Evolutionary conservation across 768 basidiomycete genomes (phyloP), one percentile per base, ranked within the genome.

Genomic region (Lyophyllum atratum): DNA sequence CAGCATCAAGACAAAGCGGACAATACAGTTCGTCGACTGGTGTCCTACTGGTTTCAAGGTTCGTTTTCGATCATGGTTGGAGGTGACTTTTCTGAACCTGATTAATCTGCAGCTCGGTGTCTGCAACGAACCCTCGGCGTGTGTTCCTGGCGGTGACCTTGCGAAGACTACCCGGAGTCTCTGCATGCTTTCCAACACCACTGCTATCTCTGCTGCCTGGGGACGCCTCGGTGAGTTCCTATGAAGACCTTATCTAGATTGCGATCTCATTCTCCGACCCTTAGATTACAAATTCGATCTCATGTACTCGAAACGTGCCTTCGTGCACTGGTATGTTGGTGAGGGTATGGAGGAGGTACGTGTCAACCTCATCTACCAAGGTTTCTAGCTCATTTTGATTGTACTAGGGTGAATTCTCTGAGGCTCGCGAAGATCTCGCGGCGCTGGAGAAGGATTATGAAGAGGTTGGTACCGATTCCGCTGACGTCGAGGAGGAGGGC

Each of bases 11-110:
- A 98, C 95, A 55, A 98, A 95, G 84, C 86, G 91, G 63, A 97
- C 96, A 24, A 97, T 98, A 68, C 95, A 96, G 68, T 97, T 96
- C 72, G 95, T 98, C 59, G 95, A 97, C 70, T 98, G 95, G 95
- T 95, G 93, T 74, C 92, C 92, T 34, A 98, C 96, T 68, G 96
- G 95, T 60, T 96, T 95, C 88, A 95, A 95, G 78, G 82, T 83
- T 40, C 39, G 69, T 61, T 15, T 1, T 34, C 8, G 25, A n/a
- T 40, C 14, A n/a, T 46, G 48, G 12, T 49, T 44, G 25, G 40
- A 4, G 39, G 15, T 6, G 24, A n/a, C 39, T 42, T 49, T 31
- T n/a, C 25, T 25, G 26, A 28, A 34, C 50, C 43, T 68, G 57
- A 70, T 68, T 55, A 67, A 57, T 64, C 72, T 72, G 65, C 67